Evolutionary conservation across 192 early-diverging fungal species (phyloP), one percentile per base, ranked within the genome.

Genomic region (Rhizophagus clarus): DNA sequence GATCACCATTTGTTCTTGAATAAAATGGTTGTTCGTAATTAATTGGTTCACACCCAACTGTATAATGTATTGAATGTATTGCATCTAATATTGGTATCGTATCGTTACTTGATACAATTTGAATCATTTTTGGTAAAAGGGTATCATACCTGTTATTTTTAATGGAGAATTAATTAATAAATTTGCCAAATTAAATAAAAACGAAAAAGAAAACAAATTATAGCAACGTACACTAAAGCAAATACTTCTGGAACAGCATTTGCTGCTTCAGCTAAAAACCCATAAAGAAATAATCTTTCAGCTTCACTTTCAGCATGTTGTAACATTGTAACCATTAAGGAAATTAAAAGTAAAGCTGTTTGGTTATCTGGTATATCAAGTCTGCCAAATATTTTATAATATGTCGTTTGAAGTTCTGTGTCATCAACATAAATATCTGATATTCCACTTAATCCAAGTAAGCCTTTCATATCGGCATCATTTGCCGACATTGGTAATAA

Each of bases 401-500:
- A 93, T 4, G 83, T 85, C n/a, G 84, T 85, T 10, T 84, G 77
- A 22, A 86, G 76, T 14, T 82, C 84, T 1, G 78, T 67, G 56
- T 79, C 75, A 68, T 88, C 85, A 22, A 88, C 61, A 37, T 86
- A 84, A 31, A 84, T 67, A 34, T 87, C 86, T 12, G 80, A 82
- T 47, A 90, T 84, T 34, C 88, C 91, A 22, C 87, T 83, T 62
- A 89, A 70, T 51, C 84, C 85, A 51, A 91, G 67, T 29, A 91
- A 49, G 22, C 89, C 91, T 69, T 82, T 84, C 63, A 94, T 80
- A 49, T 91, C 90, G 80, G 89, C 90, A 84, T 92, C 93, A 74
- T 88, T 88, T 40, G 90, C 91, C 9, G 96, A 88, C 29, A 90
- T 88, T 1, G 95, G 94, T 61, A 98, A 84, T 24, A 96, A 81